Evolutionary conservation across 2,329 filamentous ascomycete species (phyloP), one percentile per base, ranked within the genome.

Genomic region (Colletotrichum cereale): DNA sequence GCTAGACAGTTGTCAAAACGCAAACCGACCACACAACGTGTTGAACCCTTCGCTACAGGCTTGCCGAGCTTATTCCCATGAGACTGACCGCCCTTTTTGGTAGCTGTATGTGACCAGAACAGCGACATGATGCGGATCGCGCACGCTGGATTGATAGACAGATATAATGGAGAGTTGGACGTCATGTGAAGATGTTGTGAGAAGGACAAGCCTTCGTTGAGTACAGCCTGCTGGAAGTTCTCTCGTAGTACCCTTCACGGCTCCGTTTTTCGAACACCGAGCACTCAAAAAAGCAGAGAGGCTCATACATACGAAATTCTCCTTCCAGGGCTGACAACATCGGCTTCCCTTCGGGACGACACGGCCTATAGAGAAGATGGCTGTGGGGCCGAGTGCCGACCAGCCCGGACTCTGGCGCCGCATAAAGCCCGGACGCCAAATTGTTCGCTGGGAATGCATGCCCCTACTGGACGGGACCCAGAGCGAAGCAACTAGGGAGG

Each of bases 361-460:
- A 50, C 55, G 52, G 62, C 24, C 2, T 31, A 11, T 18, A 14
- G 5, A 14, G 5, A 61, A 31, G 14, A 24, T 44, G 21, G 56
- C 18, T 52, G 34, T 31, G 63, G 53, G 31, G 63, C 63, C 42
- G 34, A 38, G 24, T 47, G 26, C 36, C 50, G 62, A 56, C 26
- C 29, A 64, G 26, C 24, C 40, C 40, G 62, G 50, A 8, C 31
- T 52, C 44, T 53, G 26, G 29, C 38, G 52, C 62, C 42, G 62
- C 26, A 40, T 8, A 21, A 24, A 61, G 42, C 55, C 26, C 47
- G 57, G 48, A 50, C 63, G 18, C 6, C 29, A n/a, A 55, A 18
- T 47, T 21, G 26, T 57, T 48, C 8, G 40, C 40, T 47, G 52
- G 29, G 29, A 31, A 56, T 26, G 66, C 42, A 57, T 26, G 65